phyloP scores from a whole-genome alignment of 2,329 filamentous ascomycete species.

The Colletotrichum gloeosporioides region DNA sequence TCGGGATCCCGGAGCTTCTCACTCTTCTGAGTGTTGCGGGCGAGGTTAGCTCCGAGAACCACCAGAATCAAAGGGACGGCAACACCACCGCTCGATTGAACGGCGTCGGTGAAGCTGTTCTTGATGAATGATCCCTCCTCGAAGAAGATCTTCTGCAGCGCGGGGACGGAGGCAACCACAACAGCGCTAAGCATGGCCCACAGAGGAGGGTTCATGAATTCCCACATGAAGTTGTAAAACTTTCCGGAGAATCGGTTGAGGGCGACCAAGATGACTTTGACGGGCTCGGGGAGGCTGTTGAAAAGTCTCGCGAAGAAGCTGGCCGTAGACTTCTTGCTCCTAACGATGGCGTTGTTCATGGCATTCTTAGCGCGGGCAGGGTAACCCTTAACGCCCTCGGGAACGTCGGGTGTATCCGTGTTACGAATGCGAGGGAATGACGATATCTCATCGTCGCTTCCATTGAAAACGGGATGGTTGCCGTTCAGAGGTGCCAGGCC shows the following conservation, averaged over 20 bases:
- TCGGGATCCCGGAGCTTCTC: conserved; percentile 70
- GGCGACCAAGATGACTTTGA: conserved; percentile 40
- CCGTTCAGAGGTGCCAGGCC: conserved; percentile 24
- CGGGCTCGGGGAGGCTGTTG: conserved; percentile 44
- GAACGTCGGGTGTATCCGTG: conserved; percentile 44
- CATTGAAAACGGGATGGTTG: conserved; percentile 33
- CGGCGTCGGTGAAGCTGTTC: conserved; percentile 89
- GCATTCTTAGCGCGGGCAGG: conserved; percentile 40
- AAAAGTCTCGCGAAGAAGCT: conserved; percentile 32
- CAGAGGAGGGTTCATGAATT: conserved; percentile 97
- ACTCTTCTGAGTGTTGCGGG: conserved; percentile 83
- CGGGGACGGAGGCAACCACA: conserved; percentile 85
- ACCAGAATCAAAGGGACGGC: conserved; percentile 95
- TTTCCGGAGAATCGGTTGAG: conserved; percentile 41
- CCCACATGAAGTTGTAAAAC: conserved; percentile 74
- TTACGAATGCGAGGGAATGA: conserved; percentile 65
- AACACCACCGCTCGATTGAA: conserved; percentile 85
- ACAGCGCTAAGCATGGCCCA: conserved; percentile 97
- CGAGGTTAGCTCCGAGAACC: conserved; percentile 92
- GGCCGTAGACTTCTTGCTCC: conserved; percentile 26
- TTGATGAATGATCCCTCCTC: conserved; percentile 85
- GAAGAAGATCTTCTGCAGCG: conserved; percentile 86
- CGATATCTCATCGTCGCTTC: conserved; percentile 58
- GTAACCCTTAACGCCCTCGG: conserved; percentile 46
- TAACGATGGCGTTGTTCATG: conserved; percentile 31